These are phyloP conservation scores for Peronosclerospora sorghi DNA, from an alignment of 352 stramenopile genomes.

Conservation along the genomic window DNA sequence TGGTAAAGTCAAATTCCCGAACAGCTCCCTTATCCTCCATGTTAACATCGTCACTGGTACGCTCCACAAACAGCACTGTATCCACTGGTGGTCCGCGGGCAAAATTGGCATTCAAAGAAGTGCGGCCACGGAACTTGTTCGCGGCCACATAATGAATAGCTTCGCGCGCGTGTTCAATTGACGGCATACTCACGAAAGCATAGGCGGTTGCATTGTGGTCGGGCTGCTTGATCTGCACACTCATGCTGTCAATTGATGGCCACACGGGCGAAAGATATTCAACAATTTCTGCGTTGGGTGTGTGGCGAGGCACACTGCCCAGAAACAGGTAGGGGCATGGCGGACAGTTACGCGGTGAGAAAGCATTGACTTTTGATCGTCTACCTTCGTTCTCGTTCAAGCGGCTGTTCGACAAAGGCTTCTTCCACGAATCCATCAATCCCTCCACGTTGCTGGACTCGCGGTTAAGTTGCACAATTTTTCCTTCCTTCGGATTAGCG, in stretches of 20 bases:
- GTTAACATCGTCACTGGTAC: conserved; percentile 18
- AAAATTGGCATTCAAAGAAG: conserved; percentile 53
- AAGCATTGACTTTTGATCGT: conserved; percentile 11
- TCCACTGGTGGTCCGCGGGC: conserved; percentile 52
- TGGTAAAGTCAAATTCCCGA: conserved; percentile 32
- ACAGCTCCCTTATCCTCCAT: conserved; percentile 33
- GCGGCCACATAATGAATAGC: conserved; percentile 36
- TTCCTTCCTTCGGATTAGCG: conserved; percentile 8
- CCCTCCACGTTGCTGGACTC: conserved; percentile 6
- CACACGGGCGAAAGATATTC: conserved; percentile 42
- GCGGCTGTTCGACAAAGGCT: conserved; percentile 8
- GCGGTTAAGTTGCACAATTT: conserved; percentile 17
- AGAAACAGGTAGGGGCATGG: conserved; percentile 64
- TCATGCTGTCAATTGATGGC: conserved; percentile 27
- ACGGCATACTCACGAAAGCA: conserved; percentile 55
- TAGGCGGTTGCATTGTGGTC: conserved; percentile 29
- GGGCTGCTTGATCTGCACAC: conserved; percentile 53
- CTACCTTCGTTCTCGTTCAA: conserved; percentile 14
- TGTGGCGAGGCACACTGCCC: conserved; percentile 43
- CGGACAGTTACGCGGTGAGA: conserved; percentile 32
- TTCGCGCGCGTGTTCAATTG: conserved; percentile 37
- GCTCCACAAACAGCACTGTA: conserved; percentile 56
- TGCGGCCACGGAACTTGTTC: conserved; percentile 27
- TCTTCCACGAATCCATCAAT: conserved; percentile 6
- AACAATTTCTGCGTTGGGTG: conserved; percentile 28